Percentiles rank a stretch among this genome's conserved stretches.
Evolutionary conservation across 2,329 filamentous ascomycete genomes (phyloP).

Genomic region (Aspergillus novofumigatus): DNA sequence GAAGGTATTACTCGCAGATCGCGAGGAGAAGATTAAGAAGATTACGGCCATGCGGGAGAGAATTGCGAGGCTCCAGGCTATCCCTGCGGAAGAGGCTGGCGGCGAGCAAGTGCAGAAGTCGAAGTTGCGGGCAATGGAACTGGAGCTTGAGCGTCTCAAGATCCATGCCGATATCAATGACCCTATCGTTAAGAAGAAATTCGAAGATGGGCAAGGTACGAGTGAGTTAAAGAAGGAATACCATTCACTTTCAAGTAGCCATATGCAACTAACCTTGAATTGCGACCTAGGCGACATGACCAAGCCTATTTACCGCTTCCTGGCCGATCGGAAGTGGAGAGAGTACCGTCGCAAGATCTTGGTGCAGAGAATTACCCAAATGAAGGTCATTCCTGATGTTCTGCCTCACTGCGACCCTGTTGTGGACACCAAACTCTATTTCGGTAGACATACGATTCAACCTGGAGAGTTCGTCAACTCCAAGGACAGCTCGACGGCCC

Average conservation of each 20-base stretch:
- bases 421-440: conserved; percentile 77
- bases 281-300: conserved; percentile 73
- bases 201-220: conserved; percentile 82
- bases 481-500: conserved; percentile 65
- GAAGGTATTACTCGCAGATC: conserved; percentile 73
- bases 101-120: conserved; percentile 63
- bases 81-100: conserved; percentile 55
- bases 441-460: conserved; percentile 64
- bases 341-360: conserved; percentile 74
- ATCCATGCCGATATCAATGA: conserved; percentile 93
- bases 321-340: conserved; percentile 85
- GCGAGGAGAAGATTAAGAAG: conserved; percentile 71
- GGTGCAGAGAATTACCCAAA: conserved; percentile 78
- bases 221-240: background rate
- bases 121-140: conserved; percentile 65
- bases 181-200: conserved; percentile 84
- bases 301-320: conserved; percentile 90
- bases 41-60: conserved; percentile 65
- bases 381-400: conserved; percentile 84
- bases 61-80: conserved; percentile 63
- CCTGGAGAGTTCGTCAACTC: conserved; percentile 78
- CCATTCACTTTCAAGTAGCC: background rate
- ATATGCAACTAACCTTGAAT: background rate
- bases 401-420: conserved; percentile 73
- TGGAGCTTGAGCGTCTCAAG: conserved; percentile 73